Conservation (phyloP, 495 filamentous ascomycete species). For the Sordaria brevicollis region DNA sequence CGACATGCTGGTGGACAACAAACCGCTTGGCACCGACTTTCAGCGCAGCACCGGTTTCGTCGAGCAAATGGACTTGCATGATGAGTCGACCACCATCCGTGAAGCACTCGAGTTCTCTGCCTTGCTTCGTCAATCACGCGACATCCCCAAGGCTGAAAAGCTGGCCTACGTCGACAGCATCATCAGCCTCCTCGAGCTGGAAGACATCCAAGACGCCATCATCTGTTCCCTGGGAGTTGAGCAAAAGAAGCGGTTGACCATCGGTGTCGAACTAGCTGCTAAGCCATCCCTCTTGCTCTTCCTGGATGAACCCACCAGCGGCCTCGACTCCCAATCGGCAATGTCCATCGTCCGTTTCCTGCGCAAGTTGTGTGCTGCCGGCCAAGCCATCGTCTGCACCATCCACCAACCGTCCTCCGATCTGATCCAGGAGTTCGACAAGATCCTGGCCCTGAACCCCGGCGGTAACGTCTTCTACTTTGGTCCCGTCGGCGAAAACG, state of each 20-base stretch:
- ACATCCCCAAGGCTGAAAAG: conserved; percentile 58
- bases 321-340: conserved; percentile 77
- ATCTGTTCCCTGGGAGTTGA: conserved; percentile 65
- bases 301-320: conserved; percentile 71
- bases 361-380: conserved; percentile 68
- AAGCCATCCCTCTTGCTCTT: conserved; percentile 72
- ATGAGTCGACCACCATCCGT: conserved; percentile 74
- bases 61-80: conserved; percentile 80
- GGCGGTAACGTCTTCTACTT: conserved; percentile 68
- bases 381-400: conserved; percentile 63
- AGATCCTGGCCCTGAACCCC: conserved; percentile 54
- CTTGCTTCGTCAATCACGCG: conserved; percentile 63
- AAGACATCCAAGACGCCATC: conserved; percentile 71
- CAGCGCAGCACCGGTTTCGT: conserved; percentile 77
- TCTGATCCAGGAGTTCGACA: conserved; percentile 69
- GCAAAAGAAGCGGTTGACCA: conserved; percentile 60
- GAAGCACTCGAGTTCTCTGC: conserved; percentile 77
- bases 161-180: conserved; percentile 78
- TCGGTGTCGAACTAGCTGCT: conserved; percentile 85
- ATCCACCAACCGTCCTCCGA: conserved; percentile 73
- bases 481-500: conserved; percentile 45
- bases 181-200: conserved; percentile 75
- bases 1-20: conserved; percentile 71
- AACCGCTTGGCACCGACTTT: conserved; percentile 56
- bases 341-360: conserved; percentile 76